Base-by-base conservation (phyloP, 2,329 filamentous ascomycete genomes). In the Aspergillus ochraceus region DNA sequence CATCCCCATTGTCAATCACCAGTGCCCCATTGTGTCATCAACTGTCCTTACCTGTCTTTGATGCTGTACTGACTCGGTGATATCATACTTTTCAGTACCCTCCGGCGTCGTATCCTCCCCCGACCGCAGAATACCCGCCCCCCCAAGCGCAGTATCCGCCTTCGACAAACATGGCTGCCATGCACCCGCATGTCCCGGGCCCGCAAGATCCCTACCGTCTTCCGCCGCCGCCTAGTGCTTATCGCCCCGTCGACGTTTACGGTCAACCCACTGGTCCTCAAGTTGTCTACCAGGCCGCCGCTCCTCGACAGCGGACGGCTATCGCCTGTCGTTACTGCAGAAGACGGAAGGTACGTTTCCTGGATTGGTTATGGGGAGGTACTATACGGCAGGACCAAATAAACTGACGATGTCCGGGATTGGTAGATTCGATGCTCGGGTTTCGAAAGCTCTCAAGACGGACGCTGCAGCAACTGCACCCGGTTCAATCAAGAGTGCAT, bases 401-500 rank as follows among this genome's bases (percentile, higher is more conserved):
- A 42, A 8, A n/a, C 36, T 58, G 24, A 19, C 46, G n/a, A 42
- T 30, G 4, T 46, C 53, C 22, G 14, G 49, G 22, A 50, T 53
- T 61, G 61, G 59, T 74, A 91, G 88, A 90, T 91, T 73, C 87
- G 89, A 60, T 91, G 88, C 79, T 90, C 88, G 4, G 89, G 88
- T 29, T 91, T 90, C 71, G 88, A 90, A 69, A 85, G 84, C 58
- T 89, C 87, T 45, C 85, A 88, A 45, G 87, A 90, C 74, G 89
- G 89, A 60, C 85, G 88, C 61, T 91, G 88, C 79, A 85, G 83
- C 69, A 91, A 91, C 73, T 91, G 88, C 71, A 81, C 87, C 64
- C 82, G 88, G 52, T 91, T 91, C 77, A 88, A 88, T 65, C 88
- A 91, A 75, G 88, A 90, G 71, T 91, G 89, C 76, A 86, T 91